A percentile compares a stretch with the other conserved stretches of the same genome.
Evolutionary conservation across 129 eudicot species (phyloP).

Genomic region (Kitagawia praeruptora): DNA sequence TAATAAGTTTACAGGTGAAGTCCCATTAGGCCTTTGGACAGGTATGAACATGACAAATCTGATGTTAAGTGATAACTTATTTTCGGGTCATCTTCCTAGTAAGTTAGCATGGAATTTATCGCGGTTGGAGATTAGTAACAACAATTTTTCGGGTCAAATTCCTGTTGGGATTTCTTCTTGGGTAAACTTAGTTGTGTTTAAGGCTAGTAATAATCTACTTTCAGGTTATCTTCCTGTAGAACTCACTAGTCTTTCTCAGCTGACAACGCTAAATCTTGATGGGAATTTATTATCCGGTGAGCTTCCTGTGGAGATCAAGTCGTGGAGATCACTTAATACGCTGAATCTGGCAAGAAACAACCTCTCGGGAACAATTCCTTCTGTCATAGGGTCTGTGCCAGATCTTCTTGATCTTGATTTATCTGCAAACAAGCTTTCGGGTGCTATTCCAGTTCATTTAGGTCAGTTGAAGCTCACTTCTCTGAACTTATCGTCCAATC

Average conservation of each 20-base stretch:
- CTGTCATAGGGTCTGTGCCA: conserved; percentile 13
- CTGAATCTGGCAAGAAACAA: conserved; percentile 62
- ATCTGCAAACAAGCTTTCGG: conserved; percentile 21
- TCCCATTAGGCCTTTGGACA: conserved; percentile 62
- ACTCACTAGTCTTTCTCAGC: conserved; percentile 50
- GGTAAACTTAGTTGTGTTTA: conserved; percentile 55
- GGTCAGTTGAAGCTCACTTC: conserved; percentile 16
- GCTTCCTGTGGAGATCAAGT: conserved; percentile 46
- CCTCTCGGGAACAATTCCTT: conserved; percentile 36
- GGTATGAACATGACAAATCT: conserved; percentile 32
- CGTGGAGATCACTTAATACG: conserved; percentile 60
- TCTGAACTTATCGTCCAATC: conserved; percentile 13
- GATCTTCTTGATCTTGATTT: conserved; percentile 9
- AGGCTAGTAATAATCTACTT: conserved; percentile 64
- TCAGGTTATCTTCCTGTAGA: conserved; percentile 64
- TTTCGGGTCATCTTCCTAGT: conserved; percentile 61
- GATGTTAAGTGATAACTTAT: conserved; percentile 40
- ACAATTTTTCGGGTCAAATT: conserved; percentile 63
- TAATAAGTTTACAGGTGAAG: conserved; percentile 56
- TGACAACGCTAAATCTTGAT: conserved; percentile 48
- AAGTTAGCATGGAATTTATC: conserved; percentile 59
- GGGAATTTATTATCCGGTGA: conserved; percentile 73
- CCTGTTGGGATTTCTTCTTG: conserved; percentile 50
- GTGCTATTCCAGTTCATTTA: conserved; percentile 19
- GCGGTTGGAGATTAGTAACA: conserved; percentile 65